Base-by-base conservation (phyloP, 257 asterid species). In the Dorcoceras hygrometricum region DNA sequence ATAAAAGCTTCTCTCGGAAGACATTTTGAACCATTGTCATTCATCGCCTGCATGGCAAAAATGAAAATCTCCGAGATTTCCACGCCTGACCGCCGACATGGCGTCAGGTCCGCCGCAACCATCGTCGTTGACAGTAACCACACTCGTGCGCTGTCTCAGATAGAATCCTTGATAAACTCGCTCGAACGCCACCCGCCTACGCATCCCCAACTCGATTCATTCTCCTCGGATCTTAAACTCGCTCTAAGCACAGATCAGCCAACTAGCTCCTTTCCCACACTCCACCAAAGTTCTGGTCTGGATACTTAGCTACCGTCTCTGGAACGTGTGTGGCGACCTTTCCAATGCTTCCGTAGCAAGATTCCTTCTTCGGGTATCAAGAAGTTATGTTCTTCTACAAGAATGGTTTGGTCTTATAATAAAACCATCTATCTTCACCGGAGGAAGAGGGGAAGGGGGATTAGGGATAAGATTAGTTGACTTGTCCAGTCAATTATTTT, bases 251-350 rank as follows among this genome's bases (percentile, higher is more conserved):
- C 89, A 81, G 76, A 78, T 93, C 73, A 71, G 63, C 58, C 86
- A 75, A 66, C 85, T 90, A 78, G 71, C 83, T 71, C 96, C 96
- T 55, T 69, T 86, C 73, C 83, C 89, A 23, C 85, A 94, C 66
- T 81, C 97, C 23, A 57, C 76, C 50, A 88, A 88, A 19, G 81
- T 90, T 70, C 77, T 74, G 16, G 79, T 88, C 36, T 94, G 99
- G 97, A 94, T 90, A 65, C 93, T 94, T 69, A 81, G 90, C 73
- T 94, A 90, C 82, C 95, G 99, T 73, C 86, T 94, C 62, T 94
- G 99, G 99, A 94, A 94, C 74, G 77, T 88, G 31, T 87, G 95
- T 58, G 97, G 90, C 66, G 99, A 94, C 74, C 80, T 90, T 58
- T 82, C 95, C 61, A 94, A 90, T 74, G 86, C 89, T 25, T 82